A percentile compares a stretch with the other conserved stretches of the same genome.
Evolutionary conservation across 2,329 filamentous ascomycete genomes (phyloP).

Genomic region (Cladorrhinum sp.): DNA sequence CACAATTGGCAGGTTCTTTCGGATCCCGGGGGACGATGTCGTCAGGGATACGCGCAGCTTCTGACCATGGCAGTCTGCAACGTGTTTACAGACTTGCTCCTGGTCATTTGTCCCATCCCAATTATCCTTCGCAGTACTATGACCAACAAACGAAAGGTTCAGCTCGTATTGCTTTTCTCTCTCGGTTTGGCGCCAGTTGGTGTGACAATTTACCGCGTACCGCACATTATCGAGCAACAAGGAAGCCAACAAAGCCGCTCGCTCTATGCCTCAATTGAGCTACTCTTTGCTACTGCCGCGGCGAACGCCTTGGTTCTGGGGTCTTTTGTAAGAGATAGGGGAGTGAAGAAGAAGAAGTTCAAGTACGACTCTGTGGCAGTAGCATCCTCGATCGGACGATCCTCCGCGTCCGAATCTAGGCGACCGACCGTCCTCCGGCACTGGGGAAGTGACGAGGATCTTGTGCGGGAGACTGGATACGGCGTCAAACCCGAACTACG

Average conservation of each 20-base stretch:
- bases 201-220: constrained; percentile 78
- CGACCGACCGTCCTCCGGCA: constrained; percentile 58
- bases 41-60: constrained; percentile 82
- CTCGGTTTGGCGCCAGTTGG: constrained; percentile 76
- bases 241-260: constrained; percentile 85
- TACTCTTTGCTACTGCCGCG: constrained; percentile 81
- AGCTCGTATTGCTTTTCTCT: constrained; percentile 77
- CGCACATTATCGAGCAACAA: constrained; percentile 65
- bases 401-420: constrained; percentile 35
- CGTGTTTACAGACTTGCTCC: constrained; percentile 80
- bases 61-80: constrained; percentile 88
- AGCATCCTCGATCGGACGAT: constrained; percentile 57
- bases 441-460: constrained; percentile 88
- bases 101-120: constrained; percentile 85
- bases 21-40: constrained; percentile 80
- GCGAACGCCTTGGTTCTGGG: constrained; percentile 88
- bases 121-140: constrained; percentile 80
- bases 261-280: constrained; percentile 83
- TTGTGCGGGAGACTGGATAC: constrained; percentile 76
- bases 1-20: constrained; percentile 81
- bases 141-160: constrained; percentile 71
- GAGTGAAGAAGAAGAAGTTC: constrained; percentile 85
- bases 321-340: constrained; percentile 86
- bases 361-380: constrained; percentile 59
- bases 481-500: constrained; percentile 56